These are phyloP conservation scores for Dipteronia dyeriana DNA, from an alignment of 345 rosid genomes.

Conservation along the genomic window DNA sequence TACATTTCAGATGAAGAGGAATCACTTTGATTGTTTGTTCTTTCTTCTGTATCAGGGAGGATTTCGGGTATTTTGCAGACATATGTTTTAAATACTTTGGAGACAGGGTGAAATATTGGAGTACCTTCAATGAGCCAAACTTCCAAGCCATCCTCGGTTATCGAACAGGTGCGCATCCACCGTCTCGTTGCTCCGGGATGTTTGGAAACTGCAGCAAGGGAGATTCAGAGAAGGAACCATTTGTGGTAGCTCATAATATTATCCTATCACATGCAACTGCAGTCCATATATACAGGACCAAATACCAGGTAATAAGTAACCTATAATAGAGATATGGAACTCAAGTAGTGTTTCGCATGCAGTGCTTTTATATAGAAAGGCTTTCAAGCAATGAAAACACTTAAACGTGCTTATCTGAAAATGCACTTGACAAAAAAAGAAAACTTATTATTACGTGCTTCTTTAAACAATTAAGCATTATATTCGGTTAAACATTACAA, in stretches of 20 bases:
- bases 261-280: constrained; percentile 40
- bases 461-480: no score
- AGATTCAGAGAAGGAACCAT: constrained; percentile 55
- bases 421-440: no score
- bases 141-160: constrained; percentile 33
- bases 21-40: background rate
- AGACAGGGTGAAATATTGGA: constrained; percentile 63
- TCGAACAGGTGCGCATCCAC: constrained; percentile 41
- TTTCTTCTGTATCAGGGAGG: constrained; percentile 35
- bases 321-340: background rate
- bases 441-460: no score
- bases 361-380: background rate
- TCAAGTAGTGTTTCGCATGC: background rate
- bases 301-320: constrained; percentile 28
- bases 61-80: constrained; percentile 54
- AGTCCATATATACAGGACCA: constrained; percentile 22
- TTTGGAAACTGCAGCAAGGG: constrained; percentile 57
- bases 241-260: constrained; percentile 52
- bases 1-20: background rate
- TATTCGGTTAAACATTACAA: background rate
- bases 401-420: background rate
- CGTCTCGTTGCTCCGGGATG: constrained; percentile 48
- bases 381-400: background rate
- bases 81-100: constrained; percentile 64
- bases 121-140: constrained; percentile 66